phyloP scores from a whole-genome alignment of 768 basidiomycete genomes.

The Nidula microcarpa region DNA sequence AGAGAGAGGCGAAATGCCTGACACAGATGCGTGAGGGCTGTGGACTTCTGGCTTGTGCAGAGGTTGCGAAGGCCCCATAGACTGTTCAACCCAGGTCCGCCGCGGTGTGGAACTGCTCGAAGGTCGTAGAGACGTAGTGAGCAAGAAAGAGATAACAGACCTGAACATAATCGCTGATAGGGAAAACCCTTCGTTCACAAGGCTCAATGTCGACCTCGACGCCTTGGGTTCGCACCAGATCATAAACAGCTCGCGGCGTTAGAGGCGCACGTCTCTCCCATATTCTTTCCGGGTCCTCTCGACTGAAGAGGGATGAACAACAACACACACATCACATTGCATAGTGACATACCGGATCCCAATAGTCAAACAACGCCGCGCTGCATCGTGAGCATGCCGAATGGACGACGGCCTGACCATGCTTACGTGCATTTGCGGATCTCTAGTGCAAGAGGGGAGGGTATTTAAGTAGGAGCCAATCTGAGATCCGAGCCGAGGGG shows the following conservation, averaged over 20 bases:
- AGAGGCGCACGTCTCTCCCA: conserved; percentile 89
- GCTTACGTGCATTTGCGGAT: neutral
- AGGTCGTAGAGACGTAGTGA: neutral
- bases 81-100: neutral
- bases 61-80: neutral
- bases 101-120: neutral
- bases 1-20: neutral
- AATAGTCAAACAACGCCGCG: conserved; percentile 17
- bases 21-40: neutral
- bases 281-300: conserved; percentile 75
- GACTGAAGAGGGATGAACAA: conserved; percentile 25
- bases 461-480: neutral
- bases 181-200: conserved; percentile 74
- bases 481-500: conserved; percentile 23
- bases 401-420: neutral
- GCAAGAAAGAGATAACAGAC: conserved; percentile 33
- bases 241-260: conserved; percentile 68
- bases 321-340: neutral
- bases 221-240: conserved; percentile 51
- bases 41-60: neutral
- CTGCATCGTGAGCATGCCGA: conserved; percentile 3
- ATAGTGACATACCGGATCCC: conserved; percentile 23
- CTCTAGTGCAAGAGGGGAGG: neutral
- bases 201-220: conserved; percentile 72
- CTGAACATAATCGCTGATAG: conserved; percentile 57